Conservation (phyloP, 345 rosid genomes). For the Boechera divaricarpa region DNA sequence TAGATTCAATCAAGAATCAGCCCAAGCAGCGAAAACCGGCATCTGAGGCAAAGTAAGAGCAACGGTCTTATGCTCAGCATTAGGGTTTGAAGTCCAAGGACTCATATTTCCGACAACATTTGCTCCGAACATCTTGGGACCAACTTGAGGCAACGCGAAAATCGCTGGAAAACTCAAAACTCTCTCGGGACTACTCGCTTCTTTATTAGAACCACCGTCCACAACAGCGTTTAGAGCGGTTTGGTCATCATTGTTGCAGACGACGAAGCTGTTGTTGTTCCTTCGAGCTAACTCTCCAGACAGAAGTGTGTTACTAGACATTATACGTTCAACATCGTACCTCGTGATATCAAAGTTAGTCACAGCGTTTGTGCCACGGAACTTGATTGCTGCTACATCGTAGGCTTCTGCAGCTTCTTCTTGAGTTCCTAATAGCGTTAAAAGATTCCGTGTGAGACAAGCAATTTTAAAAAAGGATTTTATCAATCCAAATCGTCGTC, state of each 20-base stretch:
- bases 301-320: conserved; percentile 81
- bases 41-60: conserved; percentile 61
- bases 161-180: conserved; percentile 51
- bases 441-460: conserved; percentile 16
- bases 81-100: conserved; percentile 60
- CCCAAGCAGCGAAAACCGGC: conserved; percentile 88
- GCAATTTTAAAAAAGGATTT: background rate
- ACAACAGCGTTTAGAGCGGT: conserved; percentile 57
- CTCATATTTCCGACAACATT: conserved; percentile 47
- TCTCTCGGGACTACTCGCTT: conserved; percentile 61
- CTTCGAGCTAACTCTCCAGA: conserved; percentile 78
- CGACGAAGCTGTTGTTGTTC: conserved; percentile 50
- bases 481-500: background rate
- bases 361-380: conserved; percentile 89
- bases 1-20: conserved; percentile 64
- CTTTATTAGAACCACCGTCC: conserved; percentile 55
- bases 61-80: conserved; percentile 59
- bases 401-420: conserved; percentile 99
- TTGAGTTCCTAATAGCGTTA: conserved; percentile 70
- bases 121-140: conserved; percentile 54
- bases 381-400: conserved; percentile 91
- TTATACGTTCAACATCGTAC: conserved; percentile 84
- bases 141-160: conserved; percentile 56
- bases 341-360: conserved; percentile 86
- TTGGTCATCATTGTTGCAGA: conserved; percentile 43